These are phyloP conservation scores for Oryza brachyantha DNA, from an alignment of 176 grass and related monocot species.

Conservation along the genomic window DNA sequence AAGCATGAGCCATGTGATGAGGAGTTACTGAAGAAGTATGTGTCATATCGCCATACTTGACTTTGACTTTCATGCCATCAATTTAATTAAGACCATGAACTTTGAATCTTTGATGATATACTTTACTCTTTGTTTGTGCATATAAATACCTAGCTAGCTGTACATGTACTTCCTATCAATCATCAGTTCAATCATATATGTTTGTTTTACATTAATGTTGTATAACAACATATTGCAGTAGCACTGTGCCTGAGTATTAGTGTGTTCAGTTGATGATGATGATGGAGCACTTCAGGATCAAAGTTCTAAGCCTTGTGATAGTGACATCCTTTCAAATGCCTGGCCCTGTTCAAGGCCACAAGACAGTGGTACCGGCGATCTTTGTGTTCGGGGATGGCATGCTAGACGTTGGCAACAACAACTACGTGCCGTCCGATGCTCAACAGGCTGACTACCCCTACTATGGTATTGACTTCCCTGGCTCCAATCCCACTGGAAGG, in stretches of 20 bases:
- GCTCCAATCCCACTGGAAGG: conserved; percentile 31
- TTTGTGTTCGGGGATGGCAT: conserved; percentile 35
- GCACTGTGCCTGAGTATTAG: neutral
- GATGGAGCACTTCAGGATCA: neutral
- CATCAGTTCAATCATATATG: too few species aligned
- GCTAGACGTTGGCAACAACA: conserved; percentile 40
- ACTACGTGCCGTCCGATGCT: conserved; percentile 10
- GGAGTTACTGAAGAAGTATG: neutral
- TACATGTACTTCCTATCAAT: neutral
- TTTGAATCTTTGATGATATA: neutral
- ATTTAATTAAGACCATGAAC: neutral
- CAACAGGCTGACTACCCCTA: conserved; percentile 9
- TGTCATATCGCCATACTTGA: neutral
- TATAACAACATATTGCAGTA: too few species aligned
- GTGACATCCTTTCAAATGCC: neutral
- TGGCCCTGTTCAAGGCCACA: neutral
- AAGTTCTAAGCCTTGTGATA: neutral
- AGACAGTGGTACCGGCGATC: neutral
- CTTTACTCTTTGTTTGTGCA: neutral
- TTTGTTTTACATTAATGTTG: neutral
- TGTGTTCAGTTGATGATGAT: neutral
- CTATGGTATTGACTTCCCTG: conserved; percentile 44
- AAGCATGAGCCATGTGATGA: neutral
- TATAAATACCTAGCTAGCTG: neutral
- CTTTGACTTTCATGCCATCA: neutral